These are phyloP conservation scores for Gnomoniopsis smithogilvyi DNA, from an alignment of 2,329 filamentous ascomycete genomes.

Conservation along the genomic window DNA sequence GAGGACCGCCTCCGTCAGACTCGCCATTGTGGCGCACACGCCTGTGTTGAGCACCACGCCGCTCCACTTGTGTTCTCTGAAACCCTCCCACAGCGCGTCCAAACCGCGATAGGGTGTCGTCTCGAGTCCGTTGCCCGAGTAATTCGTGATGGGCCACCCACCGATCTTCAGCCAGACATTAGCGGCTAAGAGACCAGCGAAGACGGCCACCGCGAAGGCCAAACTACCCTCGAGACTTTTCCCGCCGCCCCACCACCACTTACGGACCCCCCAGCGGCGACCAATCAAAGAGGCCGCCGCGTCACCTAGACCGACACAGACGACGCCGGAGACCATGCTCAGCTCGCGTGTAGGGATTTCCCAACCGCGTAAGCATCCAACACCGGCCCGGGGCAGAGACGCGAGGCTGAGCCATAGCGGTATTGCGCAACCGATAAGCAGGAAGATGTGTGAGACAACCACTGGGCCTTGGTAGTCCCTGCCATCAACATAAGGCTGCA, in stretches of 20 bases:
- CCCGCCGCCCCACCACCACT: constrained; percentile 96
- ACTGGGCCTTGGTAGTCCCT: constrained; percentile 90
- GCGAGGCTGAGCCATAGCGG: constrained; percentile 88
- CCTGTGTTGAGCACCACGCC: constrained; percentile 71
- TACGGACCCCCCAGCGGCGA: constrained; percentile 76
- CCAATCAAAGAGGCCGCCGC: constrained; percentile 90
- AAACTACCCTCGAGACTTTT: constrained; percentile 88
- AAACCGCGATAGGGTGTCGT: constrained; percentile 1
- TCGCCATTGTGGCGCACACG: constrained; percentile 74
- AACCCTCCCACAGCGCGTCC: background rate
- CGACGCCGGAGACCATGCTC: constrained; percentile 86
- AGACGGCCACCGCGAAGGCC: constrained; percentile 81
- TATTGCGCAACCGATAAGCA: constrained; percentile 91
- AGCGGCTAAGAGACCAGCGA: constrained; percentile 66
- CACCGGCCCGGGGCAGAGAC: constrained; percentile 56
- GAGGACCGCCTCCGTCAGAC: constrained; percentile 89
- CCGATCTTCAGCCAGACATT: constrained; percentile 74
- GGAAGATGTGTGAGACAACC: constrained; percentile 92
- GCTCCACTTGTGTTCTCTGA: constrained; percentile 24
- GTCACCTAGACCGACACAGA: constrained; percentile 94
- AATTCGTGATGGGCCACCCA: constrained; percentile 71
- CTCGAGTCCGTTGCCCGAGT: constrained; percentile 32
- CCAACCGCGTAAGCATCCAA: constrained; percentile 66
- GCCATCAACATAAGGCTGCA: constrained; percentile 92
- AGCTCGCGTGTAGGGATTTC: constrained; percentile 71